Percentiles rank a stretch among this genome's conserved stretches.
Evolutionary conservation across 257 asterid species (phyloP).

Genomic region (Nemophila menziesii): DNA sequence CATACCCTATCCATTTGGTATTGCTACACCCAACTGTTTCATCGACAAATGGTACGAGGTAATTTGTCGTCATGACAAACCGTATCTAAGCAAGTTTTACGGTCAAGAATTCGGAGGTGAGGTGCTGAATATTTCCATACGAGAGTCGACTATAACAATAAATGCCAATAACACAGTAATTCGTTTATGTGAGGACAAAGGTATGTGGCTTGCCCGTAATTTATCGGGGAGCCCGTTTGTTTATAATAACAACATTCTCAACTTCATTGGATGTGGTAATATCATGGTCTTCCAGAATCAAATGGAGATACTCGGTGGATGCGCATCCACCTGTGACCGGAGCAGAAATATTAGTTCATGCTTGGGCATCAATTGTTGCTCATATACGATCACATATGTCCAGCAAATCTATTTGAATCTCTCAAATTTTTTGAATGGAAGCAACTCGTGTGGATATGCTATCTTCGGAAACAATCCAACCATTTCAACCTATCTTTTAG

Average conservation of each 20-base stretch:
- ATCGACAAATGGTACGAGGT: neutral
- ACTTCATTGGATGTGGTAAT: neutral
- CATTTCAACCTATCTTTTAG: neutral
- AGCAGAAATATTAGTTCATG: neutral
- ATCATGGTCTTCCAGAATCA: neutral
- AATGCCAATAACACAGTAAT: neutral
- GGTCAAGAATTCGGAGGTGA: neutral
- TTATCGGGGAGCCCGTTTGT: neutral
- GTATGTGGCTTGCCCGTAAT: neutral
- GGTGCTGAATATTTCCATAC: too few relatives aligned
- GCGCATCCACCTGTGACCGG: neutral
- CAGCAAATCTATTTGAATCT: neutral
- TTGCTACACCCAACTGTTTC: neutral
- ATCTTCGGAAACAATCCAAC: neutral
- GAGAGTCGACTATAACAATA: neutral
- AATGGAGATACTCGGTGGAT: neutral
- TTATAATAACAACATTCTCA: neutral
- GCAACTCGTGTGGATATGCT: neutral
- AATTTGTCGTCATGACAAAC: neutral
- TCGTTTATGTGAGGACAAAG: neutral
- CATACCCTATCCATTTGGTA: neutral
- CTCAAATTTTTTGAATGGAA: neutral
- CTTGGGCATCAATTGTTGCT: slow-evolving; percentile 1
- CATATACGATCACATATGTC: neutral
- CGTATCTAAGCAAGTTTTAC: neutral